Percentiles rank a stretch among this genome's conserved stretches.
Conservation (phyloP, 306 rosid species). For the Medicago lupulina region DNA sequence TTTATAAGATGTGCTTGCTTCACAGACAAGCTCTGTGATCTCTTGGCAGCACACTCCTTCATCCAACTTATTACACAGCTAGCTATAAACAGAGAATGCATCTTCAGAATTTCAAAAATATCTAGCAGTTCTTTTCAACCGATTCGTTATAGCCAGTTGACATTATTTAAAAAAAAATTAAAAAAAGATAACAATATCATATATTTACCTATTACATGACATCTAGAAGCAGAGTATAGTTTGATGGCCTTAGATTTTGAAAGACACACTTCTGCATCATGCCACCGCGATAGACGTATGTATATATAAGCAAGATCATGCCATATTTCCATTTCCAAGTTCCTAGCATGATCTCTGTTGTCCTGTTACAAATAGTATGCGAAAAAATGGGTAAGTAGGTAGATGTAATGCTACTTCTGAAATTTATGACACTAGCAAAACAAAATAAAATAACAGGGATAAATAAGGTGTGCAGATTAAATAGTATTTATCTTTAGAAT, state of each 20-base stretch:
- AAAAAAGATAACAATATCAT: not conserved
- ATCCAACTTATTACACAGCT: not conserved
- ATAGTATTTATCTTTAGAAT: not conserved
- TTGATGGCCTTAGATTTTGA: conserved; percentile 75
- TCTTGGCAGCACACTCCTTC: conserved; percentile 3
- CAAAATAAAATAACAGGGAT: not conserved
- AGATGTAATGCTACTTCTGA: conserved; percentile 27
- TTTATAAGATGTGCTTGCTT: conserved; percentile 16
- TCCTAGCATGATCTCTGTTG: conserved; percentile 53
- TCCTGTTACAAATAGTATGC: conserved; percentile 53
- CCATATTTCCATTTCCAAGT: conserved; percentile 83
- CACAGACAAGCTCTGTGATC: conserved; percentile 10
- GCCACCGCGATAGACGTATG: conserved; percentile 72
- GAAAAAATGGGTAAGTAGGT: conserved; percentile 25
- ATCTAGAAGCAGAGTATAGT: conserved; percentile 69
- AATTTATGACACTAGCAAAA: conserved; percentile 25
- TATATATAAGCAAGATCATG: conserved; percentile 81
- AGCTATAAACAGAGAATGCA: conserved; percentile 19
- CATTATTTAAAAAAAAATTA: conserved; percentile 1
- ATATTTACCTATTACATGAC: conserved; percentile 72
- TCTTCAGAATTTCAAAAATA: conserved; percentile 9
- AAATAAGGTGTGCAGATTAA: conserved; percentile 2
- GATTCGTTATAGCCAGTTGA: conserved; percentile 4
- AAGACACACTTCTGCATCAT: conserved; percentile 81
- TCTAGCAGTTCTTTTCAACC: conserved; percentile 28